phyloP scores from a whole-genome alignment of 345 rosid species.

The Microthlaspi erraticum region DNA sequence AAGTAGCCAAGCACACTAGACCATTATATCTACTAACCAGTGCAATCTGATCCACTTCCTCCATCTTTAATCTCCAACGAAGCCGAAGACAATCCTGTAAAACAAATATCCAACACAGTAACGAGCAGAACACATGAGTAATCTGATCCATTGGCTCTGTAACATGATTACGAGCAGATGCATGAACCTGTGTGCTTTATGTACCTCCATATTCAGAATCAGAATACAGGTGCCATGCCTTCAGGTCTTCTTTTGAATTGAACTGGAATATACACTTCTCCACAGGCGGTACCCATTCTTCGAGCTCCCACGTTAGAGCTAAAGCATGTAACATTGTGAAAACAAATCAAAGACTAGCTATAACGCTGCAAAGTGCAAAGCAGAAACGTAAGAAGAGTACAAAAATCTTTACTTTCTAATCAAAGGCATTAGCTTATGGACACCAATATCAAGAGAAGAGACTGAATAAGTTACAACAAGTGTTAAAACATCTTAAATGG shows the following conservation, averaged over 20 bases:
- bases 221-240: conserved; percentile 89
- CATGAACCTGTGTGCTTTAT: conserved; percentile 16
- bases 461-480: neutral
- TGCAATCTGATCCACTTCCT: conserved; percentile 59
- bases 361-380: conserved; percentile 13
- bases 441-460: neutral
- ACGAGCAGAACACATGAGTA: conserved; percentile 24
- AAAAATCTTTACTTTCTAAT: neutral
- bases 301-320: conserved; percentile 89
- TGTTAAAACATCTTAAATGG: conserved; percentile 20
- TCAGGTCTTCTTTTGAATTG: conserved; percentile 75
- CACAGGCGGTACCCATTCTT: conserved; percentile 79
- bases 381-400: neutral
- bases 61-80: conserved; percentile 72
- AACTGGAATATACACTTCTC: conserved; percentile 78
- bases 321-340: conserved; percentile 26
- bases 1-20: conserved; percentile 3
- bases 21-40: conserved; percentile 15
- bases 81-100: conserved; percentile 83
- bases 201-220: conserved; percentile 96
- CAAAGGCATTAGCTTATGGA: neutral
- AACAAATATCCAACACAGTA: conserved; percentile 26
- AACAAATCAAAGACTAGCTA: conserved; percentile 9
- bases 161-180: conserved; percentile 20
- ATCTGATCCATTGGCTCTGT: too few relatives aligned